Percentiles rank a stretch among this genome's conserved stretches.
These are phyloP conservation scores for Schwanniomyces yamadae DNA, from an alignment of 805 yeast species.

Conservation along the genomic window DNA sequence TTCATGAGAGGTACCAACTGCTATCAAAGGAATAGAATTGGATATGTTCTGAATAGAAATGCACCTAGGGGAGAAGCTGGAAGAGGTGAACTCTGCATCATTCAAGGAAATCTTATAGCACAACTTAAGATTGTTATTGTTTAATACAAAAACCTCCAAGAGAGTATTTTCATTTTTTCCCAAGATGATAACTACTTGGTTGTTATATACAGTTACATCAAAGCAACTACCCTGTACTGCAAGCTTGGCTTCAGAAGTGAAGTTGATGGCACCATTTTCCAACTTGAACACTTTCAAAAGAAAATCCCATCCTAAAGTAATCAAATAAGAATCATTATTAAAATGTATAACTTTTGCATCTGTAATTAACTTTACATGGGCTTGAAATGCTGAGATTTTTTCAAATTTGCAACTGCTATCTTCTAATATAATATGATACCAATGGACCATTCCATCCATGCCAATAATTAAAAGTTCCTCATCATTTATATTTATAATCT, in stretches of 20 bases:
- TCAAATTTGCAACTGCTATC: constrained; percentile 2
- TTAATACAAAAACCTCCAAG: constrained; percentile 42
- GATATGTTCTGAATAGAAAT: constrained; percentile 22
- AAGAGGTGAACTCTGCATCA: constrained; percentile 69
- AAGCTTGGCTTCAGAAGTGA: constrained; percentile 31
- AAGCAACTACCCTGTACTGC: constrained; percentile 54
- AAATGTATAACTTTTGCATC: constrained; percentile 30
- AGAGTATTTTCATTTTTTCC: constrained; percentile 62
- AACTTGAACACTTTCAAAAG: constrained; percentile 37
- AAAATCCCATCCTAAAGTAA: constrained; percentile 63
- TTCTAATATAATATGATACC: constrained; percentile 4
- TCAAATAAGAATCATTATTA: constrained; percentile 33
- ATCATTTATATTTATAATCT: constrained; percentile 26
- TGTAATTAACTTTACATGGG: constrained; percentile 36
- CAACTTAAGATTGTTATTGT: constrained; percentile 25
- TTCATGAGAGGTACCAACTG: constrained; percentile 72
- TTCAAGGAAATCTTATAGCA: constrained; percentile 56
- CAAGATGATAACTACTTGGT: constrained; percentile 44
- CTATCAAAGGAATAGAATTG: constrained; percentile 34
- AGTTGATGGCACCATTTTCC: constrained; percentile 10
- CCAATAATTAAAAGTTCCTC: constrained; percentile 42
- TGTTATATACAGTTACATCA: constrained; percentile 27
- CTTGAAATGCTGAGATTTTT: constrained; percentile 20
- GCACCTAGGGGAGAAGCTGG: constrained; percentile 59
- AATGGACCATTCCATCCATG: constrained; percentile 48